phyloP scores from a whole-genome alignment of 768 basidiomycete genomes.

The Tulasnella sp. region DNA sequence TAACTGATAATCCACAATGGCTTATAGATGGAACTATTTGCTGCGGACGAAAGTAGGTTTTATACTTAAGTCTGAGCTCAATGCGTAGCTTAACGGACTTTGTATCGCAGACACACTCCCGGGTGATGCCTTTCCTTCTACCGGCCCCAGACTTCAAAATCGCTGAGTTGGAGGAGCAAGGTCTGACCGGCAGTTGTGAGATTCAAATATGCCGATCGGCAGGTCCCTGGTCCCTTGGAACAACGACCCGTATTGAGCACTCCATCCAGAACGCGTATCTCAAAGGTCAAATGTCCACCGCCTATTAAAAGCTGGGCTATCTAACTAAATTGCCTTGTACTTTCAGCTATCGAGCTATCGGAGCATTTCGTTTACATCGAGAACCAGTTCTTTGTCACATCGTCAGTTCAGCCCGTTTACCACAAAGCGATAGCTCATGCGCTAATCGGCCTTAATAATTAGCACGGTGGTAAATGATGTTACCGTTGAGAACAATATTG shows the following conservation, averaged over 20 bases:
- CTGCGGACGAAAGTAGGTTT: conserved; percentile 76
- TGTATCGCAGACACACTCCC: conserved; percentile 66
- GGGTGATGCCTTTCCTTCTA: conserved; percentile 82
- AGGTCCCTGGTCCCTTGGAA: conserved; percentile 95
- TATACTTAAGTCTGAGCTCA: background rate
- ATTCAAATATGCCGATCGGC: conserved; percentile 92
- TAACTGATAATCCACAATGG: background rate
- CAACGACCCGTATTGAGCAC: conserved; percentile 67
- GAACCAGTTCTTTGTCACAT: conserved; percentile 85
- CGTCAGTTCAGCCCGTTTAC: conserved; percentile 47
- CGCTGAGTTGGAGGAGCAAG: conserved; percentile 62
- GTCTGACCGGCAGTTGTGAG: conserved; percentile 92
- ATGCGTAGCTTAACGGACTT: background rate
- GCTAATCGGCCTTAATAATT: background rate
- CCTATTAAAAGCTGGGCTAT: background rate
- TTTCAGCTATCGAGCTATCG: conserved; percentile 74
- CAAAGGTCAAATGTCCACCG: conserved; percentile 51
- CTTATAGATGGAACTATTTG: conserved; percentile 79
- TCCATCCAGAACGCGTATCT: conserved; percentile 93
- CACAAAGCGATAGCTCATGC: background rate
- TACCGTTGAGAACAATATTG: conserved; percentile 84
- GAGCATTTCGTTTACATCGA: conserved; percentile 99
- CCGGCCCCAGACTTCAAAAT: conserved; percentile 88
- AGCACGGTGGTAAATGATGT: conserved; percentile 79
- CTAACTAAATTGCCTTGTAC: background rate